phyloP scores from a whole-genome alignment of 1,284 basidiomycete genomes.

The Leccinum fuscescens region DNA sequence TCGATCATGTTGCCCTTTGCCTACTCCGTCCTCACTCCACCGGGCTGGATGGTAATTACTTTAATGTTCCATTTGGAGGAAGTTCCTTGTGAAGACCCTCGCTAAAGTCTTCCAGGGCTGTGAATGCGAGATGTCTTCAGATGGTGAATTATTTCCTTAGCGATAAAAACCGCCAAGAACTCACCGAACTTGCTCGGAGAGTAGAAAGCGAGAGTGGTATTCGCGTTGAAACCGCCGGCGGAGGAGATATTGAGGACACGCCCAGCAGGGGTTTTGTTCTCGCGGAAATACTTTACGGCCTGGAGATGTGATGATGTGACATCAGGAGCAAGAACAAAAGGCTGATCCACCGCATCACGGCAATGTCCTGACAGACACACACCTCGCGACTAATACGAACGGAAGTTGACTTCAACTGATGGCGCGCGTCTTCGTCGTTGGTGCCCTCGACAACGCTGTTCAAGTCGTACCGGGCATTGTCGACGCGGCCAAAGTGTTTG shows the following conservation, averaged over 20 bases:
- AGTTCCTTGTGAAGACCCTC: constrained; percentile 24
- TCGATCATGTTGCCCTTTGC: constrained; percentile 22
- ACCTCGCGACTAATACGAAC: constrained; percentile 30
- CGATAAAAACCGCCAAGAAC: neutral
- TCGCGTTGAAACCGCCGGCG: constrained; percentile 15
- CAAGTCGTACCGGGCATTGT: constrained; percentile 38
- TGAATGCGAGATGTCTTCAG: neutral
- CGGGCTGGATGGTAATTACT: constrained; percentile 22
- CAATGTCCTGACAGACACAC: neutral
- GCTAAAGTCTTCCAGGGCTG: constrained; percentile 27
- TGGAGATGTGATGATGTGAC: neutral
- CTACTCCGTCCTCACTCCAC: constrained; percentile 25
- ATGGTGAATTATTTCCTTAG: too few relatives aligned
- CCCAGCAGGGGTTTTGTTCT: constrained; percentile 17
- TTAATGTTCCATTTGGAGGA: constrained; percentile 22
- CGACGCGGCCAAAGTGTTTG: constrained; percentile 38
- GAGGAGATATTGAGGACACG: constrained; percentile 25
- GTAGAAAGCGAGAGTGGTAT: constrained; percentile 20
- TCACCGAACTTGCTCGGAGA: constrained; percentile 25
- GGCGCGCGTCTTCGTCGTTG: constrained; percentile 29
- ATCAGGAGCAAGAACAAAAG: neutral
- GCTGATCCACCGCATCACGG: neutral
- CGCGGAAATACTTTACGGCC: constrained; percentile 28
- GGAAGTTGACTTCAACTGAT: constrained; percentile 38
- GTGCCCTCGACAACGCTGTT: constrained; percentile 26